Percentiles rank a stretch among this genome's conserved stretches.
These are phyloP conservation scores for Puya raimondii DNA, from an alignment of 176 grass and related monocot species.

Conservation along the genomic window DNA sequence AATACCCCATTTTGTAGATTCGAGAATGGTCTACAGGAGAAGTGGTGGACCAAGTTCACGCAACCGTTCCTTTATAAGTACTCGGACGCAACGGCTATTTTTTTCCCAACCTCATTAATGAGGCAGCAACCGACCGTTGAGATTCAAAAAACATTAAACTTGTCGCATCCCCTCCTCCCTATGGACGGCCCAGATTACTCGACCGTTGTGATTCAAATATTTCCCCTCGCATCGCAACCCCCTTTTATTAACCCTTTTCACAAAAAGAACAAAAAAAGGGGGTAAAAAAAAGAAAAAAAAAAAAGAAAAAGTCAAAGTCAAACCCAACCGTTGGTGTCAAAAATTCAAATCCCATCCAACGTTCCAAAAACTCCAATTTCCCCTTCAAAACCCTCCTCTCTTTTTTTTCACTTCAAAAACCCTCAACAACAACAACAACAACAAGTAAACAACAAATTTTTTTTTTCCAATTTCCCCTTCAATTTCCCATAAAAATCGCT, in stretches of 20 bases:
- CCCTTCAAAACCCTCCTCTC: neutral
- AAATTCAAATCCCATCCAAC: neutral
- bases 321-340: slow-evolving; percentile 28
- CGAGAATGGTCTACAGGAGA: too few species aligned
- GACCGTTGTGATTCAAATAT: slow-evolving; percentile 28
- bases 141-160: neutral
- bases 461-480: neutral
- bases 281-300: neutral
- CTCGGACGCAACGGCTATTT: neutral
- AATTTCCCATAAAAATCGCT: too few species aligned
- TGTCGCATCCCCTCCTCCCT: neutral
- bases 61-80: too few species aligned
- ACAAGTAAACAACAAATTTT: neutral
- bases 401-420: neutral
- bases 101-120: slow-evolving; percentile 17
- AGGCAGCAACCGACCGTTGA: slow-evolving; percentile 18
- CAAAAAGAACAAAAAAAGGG: neutral
- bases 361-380: neutral
- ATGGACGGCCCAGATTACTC: neutral
- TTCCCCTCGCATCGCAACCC: too few species aligned
- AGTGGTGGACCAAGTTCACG: too few species aligned
- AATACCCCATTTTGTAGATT: too few species aligned
- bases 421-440: neutral
- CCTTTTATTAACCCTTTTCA: neutral
- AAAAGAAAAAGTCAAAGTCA: slow-evolving; percentile 17